Base-by-base conservation (phyloP, 2,329 filamentous ascomycete genomes). In the Talaromyces marneffei region DNA sequence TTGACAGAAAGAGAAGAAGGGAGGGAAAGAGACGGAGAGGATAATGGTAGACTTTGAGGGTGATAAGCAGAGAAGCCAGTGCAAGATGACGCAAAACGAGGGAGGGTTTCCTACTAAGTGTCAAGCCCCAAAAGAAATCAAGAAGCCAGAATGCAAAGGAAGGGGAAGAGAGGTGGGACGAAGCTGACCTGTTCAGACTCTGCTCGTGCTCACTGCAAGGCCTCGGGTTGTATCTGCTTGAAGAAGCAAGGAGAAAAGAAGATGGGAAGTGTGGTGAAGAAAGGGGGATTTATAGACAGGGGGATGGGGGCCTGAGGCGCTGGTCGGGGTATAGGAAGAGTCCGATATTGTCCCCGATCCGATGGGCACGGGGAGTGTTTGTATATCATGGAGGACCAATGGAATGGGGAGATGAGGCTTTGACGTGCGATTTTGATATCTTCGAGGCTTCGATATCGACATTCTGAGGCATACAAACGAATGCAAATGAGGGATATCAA, bases 201-300 rank as follows among this genome's bases (percentile, higher is more conserved):
- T 58, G 35, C 46, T 33, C 48, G 44, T 16, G 16, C 18, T 44
- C 9, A 18, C 20, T 35, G 52, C 52, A 37, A 54, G 31, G 52
- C 52, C 52, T 54, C 52, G 31, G 31, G 20, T 46, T 35, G 50
- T 42, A 53, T 50, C 23, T 61, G 42, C 23, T 23, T 59, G 44
- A 25, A 39, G 46, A 33, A 42, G 23, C n/a, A 33, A 33, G 31
- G 40, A 42, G 10, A 25, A 31, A 10, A 46, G 18, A n/a, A 56
- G 12, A 42, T 44, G 53, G 10, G 35, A 44, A 53, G 40, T 46
- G 37, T 20, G 40, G 33, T 16, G 2, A 20, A 25, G 16, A 20
- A 53, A 16, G 52, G 37, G 40, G 35, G 31, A 35, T 58, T 20
- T 61, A 61, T 61, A 61, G 42, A 39, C 40, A 37, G n/a, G 29